Evolutionary conservation across 2,329 filamentous ascomycete genomes (phyloP).

Genomic region (Atkinsonella hypoxylon): DNA sequence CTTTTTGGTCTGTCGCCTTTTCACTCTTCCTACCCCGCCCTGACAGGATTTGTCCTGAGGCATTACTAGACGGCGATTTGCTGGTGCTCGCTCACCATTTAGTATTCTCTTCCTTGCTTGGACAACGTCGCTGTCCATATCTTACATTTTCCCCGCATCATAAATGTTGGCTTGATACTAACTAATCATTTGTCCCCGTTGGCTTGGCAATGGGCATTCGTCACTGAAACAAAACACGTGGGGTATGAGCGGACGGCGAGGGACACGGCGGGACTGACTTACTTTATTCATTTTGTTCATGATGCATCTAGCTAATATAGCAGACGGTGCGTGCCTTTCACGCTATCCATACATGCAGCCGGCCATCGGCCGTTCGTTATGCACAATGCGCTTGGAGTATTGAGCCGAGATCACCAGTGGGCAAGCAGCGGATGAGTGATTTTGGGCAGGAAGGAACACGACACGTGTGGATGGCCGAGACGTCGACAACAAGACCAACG

Average conservation of each 20-base stretch:
- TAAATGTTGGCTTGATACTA: neutral
- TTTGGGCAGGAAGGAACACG: neutral
- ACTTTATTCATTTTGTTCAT: neutral
- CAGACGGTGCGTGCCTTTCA: neutral
- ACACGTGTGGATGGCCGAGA: neutral
- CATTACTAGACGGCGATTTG: neutral
- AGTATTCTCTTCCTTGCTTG: neutral
- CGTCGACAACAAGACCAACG: neutral
- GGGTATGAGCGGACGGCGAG: conserved; percentile 2
- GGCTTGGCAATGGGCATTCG: conserved; percentile 15
- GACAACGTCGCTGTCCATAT: neutral
- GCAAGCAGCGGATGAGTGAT: neutral
- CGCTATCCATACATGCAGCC: too few species aligned
- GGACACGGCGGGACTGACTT: neutral
- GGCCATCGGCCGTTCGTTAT: neutral
- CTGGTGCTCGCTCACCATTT: neutral
- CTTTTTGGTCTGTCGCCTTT: neutral
- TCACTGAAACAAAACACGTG: conserved; percentile 14
- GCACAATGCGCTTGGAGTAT: neutral
- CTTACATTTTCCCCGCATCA: neutral
- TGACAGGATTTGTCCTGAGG: neutral
- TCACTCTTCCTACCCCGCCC: neutral
- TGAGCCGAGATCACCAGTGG: neutral
- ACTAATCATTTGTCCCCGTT: conserved; percentile 5
- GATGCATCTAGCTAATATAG: neutral